Percentiles rank a stretch among this genome's conserved stretches.
Conservation (phyloP, 1,139 yeast species). For the Pichia sp. region DNA sequence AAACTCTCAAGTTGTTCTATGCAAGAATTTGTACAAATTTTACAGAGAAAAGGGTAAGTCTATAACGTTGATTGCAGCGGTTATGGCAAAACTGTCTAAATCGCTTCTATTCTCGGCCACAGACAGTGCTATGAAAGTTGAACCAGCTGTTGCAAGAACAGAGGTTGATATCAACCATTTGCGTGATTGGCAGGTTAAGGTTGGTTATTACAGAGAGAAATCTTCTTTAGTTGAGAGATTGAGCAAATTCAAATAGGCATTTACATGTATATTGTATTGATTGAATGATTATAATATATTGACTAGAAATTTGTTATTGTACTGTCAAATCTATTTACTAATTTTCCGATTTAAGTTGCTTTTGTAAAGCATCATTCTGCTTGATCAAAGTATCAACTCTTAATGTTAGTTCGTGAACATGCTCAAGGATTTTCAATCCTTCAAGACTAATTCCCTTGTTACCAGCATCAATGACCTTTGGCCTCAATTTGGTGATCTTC, state of each 20-base stretch:
- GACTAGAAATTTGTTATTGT: no score
- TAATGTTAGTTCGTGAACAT: constrained; percentile 38
- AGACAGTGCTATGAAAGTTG: constrained; percentile 2
- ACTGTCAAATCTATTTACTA: background rate
- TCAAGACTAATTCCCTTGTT: constrained; percentile 62
- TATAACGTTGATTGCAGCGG: constrained; percentile 17
- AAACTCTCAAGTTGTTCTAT: constrained; percentile 30
- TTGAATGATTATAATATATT: no score
- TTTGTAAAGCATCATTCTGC: constrained; percentile 36
- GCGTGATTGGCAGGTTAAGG: constrained; percentile 16
- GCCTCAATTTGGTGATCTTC: constrained; percentile 41
- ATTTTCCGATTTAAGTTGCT: constrained; percentile 7
- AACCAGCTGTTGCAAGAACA: background rate
- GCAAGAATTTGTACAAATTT: constrained; percentile 33
- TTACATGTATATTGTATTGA: background rate
- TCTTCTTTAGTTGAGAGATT: background rate
- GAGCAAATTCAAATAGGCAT: background rate
- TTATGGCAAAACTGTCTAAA: constrained; percentile 17
- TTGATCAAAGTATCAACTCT: constrained; percentile 37
- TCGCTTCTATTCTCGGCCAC: constrained; percentile 5
- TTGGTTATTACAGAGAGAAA: constrained; percentile 14
- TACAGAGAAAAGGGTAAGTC: constrained; percentile 32
- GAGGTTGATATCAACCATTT: constrained; percentile 16
- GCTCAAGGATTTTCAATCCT: constrained; percentile 45
- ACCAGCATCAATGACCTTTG: constrained; percentile 52